These are phyloP conservation scores for Rhodotorula sp. DNA, from an alignment of 1,284 basidiomycete genomes.

Conservation along the genomic window DNA sequence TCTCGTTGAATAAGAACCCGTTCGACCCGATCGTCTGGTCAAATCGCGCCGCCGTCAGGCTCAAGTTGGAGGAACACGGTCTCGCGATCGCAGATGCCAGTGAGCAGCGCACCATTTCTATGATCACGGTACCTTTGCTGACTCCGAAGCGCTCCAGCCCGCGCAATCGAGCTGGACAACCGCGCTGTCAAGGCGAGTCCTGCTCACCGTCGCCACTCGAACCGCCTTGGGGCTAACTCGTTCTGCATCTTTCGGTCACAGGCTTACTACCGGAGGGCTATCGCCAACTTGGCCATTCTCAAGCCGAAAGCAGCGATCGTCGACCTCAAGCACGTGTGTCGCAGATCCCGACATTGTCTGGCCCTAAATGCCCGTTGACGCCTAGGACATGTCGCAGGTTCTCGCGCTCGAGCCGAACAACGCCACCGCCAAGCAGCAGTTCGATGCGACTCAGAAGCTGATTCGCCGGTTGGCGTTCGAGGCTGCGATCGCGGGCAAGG, in stretches of 20 bases:
- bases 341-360: neutral
- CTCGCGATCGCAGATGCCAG: constrained; percentile 75
- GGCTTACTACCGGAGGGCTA: constrained; percentile 67
- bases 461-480: constrained; percentile 58
- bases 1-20: constrained; percentile 47
- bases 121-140: too few species aligned
- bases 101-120: constrained; percentile 52
- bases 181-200: constrained; percentile 81
- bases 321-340: constrained; percentile 72
- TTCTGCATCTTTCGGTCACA: constrained; percentile 43
- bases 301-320: constrained; percentile 77
- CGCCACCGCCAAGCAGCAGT: constrained; percentile 71
- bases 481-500: constrained; percentile 39
- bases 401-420: constrained; percentile 86
- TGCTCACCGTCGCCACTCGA: neutral
- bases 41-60: constrained; percentile 53
- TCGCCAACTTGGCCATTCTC: constrained; percentile 85
- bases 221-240: too few species aligned
- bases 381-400: constrained; percentile 52
- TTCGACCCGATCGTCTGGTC: constrained; percentile 48
- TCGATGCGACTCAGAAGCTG: constrained; percentile 87
- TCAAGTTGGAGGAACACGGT: constrained; percentile 67
- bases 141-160: constrained; percentile 55
- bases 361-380: neutral
- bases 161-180: constrained; percentile 84